A percentile compares a stretch with the other conserved stretches of the same genome.
These are phyloP conservation scores for Lactifluus echinatus DNA, from an alignment of 768 basidiomycete genomes.

Conservation along the genomic window DNA sequence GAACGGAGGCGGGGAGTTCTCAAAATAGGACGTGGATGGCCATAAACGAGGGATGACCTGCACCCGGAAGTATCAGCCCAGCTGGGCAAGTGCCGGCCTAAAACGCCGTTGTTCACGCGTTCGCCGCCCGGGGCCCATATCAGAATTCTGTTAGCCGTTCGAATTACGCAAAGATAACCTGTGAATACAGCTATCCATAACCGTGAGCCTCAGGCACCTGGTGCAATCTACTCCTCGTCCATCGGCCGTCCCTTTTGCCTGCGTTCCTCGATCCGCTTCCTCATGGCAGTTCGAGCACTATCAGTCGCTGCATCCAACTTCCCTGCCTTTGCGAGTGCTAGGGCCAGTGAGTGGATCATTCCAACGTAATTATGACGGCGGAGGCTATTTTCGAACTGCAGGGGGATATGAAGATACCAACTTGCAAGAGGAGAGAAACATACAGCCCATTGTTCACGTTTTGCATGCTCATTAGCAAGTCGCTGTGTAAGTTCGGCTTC, in stretches of 20 bases:
- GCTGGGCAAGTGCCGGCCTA: no score
- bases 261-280: conserved; percentile 34
- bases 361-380: conserved; percentile 85
- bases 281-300: conserved; percentile 36
- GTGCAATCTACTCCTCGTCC: conserved; percentile 32
- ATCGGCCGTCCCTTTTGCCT: conserved; percentile 35
- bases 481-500: conserved; percentile 47
- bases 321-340: conserved; percentile 64
- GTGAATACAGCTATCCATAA: conserved; percentile 3
- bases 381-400: conserved; percentile 79
- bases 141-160: conserved; percentile 4
- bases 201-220: neutral
- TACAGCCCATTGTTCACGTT: conserved; percentile 77
- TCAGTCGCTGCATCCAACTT: conserved; percentile 45
- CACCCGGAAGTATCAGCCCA: neutral
- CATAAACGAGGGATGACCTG: neutral
- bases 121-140: neutral
- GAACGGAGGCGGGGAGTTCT: no score
- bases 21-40: neutral
- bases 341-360: conserved; percentile 63
- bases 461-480: conserved; percentile 59
- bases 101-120: neutral
- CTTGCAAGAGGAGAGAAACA: conserved; percentile 27
- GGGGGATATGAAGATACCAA: neutral
- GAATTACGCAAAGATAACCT: conserved; percentile 8